Base-by-base conservation (phyloP, 2,329 filamentous ascomycete species). In the Cladobotryum mycophilum region DNA sequence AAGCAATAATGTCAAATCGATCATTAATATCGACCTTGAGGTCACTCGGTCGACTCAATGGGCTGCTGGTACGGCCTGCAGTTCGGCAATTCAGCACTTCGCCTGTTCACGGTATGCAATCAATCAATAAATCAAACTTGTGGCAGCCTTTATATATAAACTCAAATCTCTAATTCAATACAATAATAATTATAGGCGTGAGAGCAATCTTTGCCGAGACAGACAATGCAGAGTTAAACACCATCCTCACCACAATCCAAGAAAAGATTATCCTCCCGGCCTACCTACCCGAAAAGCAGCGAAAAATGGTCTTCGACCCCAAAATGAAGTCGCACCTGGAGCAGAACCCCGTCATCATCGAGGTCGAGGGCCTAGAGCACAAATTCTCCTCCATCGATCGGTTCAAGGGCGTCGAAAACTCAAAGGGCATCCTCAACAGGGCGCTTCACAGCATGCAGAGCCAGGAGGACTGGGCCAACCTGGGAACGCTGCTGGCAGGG, bases 201-300 rank as follows among this genome's bases (percentile, higher is more conserved):
- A 62, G 61, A 47, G 62, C 63, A 53, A 64, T 76, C 51, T 84
- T 84, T 61, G 63, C 68, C 7, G 69, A 72, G 47, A 76, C 79
- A 4, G 78, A 77, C 13, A 76, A 76, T 41, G 56, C 70, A 18
- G 70, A 79, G 49, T 74, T 87, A 53, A 76, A 84, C 62, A 52
- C 64, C 12, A 60, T 75, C 33, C 76, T 87, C 54, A 63, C 66
- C 38, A 65, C 60, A 18, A 74, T 86, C 61, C 80, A 82, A 56
- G 67, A 74, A 42, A 77, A 78, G 57, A 74, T 84, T 64, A 78
- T 86, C 62, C 67, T 86, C 40, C 82, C 82, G n/a, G 67, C 74
- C 33, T 78, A 82, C 61, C 77, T 88, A 25, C 71, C 75, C 18
- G 51, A 62, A 25, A 65, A 68, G 46, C 77, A 85, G 67, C 76